phyloP scores from a whole-genome alignment of 257 asterid species.

The Perilla frutescens region DNA sequence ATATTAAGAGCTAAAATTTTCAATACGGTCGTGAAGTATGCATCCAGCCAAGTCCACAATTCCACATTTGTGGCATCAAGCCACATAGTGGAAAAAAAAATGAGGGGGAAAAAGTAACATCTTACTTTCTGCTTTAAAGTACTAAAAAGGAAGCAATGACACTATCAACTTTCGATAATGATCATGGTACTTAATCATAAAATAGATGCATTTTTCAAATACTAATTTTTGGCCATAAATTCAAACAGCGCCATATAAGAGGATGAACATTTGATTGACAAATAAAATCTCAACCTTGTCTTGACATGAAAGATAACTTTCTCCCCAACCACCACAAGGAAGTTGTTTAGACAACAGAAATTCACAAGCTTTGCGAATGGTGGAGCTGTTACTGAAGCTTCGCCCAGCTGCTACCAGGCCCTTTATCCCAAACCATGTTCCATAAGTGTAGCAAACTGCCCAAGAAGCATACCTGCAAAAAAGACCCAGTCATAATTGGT shows the following conservation, averaged over 20 bases:
- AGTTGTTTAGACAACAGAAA: slow-evolving; percentile 89
- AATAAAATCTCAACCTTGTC: slow-evolving; percentile 63
- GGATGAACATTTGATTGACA: neutral
- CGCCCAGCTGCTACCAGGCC: slow-evolving; percentile 89
- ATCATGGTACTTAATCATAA: slow-evolving; percentile 18
- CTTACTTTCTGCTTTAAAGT: no score
- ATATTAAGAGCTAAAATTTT: neutral
- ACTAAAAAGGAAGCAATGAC: neutral
- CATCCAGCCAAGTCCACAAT: neutral
- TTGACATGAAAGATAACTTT: slow-evolving; percentile 94
- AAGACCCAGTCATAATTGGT: slow-evolving; percentile 20
- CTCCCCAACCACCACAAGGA: slow-evolving; percentile 98
- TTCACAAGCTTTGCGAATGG: slow-evolving; percentile 84
- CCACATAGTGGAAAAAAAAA: no score
- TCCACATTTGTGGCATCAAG: no score
- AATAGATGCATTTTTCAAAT: neutral
- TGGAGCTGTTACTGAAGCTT: slow-evolving; percentile 60
- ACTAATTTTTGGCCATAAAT: neutral
- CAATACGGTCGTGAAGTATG: slow-evolving; percentile 12
- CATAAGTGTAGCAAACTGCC: slow-evolving; percentile 98
- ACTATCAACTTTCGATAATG: neutral
- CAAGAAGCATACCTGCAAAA: slow-evolving; percentile 91
- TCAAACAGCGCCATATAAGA: slow-evolving; percentile 26
- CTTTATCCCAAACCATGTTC: slow-evolving; percentile 88
- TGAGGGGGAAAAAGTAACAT: no score